A percentile compares a stretch with the other conserved stretches of the same genome.
phyloP scores from a whole-genome alignment of 768 basidiomycete species.

The Suillus ampliporus region DNA sequence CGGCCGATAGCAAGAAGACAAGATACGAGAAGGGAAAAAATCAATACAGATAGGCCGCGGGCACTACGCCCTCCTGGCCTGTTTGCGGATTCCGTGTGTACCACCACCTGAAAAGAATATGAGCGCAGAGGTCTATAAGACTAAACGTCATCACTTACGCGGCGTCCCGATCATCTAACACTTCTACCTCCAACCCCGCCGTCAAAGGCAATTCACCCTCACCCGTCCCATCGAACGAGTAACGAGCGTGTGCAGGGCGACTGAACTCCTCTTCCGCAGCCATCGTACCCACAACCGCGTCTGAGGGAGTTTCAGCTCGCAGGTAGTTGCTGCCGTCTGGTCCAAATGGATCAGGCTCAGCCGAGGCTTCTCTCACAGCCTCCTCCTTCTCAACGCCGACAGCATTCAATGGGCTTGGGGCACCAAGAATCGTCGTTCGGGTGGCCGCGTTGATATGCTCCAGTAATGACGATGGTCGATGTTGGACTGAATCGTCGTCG shows the following conservation, averaged over 20 bases:
- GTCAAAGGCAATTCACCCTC: slow-evolving; percentile 79
- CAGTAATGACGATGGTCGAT: slow-evolving; percentile 85
- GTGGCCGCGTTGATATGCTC: slow-evolving; percentile 93
- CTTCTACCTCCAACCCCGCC: slow-evolving; percentile 73
- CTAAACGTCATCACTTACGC: slow-evolving; percentile 55
- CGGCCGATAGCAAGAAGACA: slow-evolving; percentile 37
- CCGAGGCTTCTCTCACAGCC: slow-evolving; percentile 39
- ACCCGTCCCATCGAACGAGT: slow-evolving; percentile 79
- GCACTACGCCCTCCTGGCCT: slow-evolving; percentile 88
- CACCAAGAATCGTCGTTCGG: slow-evolving; percentile 78
- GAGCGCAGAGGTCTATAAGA: slow-evolving; percentile 6
- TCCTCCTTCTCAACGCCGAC: slow-evolving; percentile 62
- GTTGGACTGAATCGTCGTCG: slow-evolving; percentile 77
- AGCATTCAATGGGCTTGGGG: slow-evolving; percentile 42
- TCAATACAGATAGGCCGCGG: slow-evolving; percentile 90
- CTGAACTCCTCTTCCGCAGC: slow-evolving; percentile 66
- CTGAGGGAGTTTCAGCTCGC: slow-evolving; percentile 82
- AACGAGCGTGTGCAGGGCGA: slow-evolving; percentile 79
- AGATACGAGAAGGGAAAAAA: slow-evolving; percentile 30
- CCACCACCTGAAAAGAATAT: slow-evolving; percentile 77
- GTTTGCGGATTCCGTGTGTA: slow-evolving; percentile 82
- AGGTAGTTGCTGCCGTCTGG: slow-evolving; percentile 80
- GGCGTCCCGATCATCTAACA: slow-evolving; percentile 80
- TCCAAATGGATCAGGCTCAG: slow-evolving; percentile 61
- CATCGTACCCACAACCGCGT: slow-evolving; percentile 66